Evolutionary conservation across 805 yeast genomes (phyloP), one percentile per base, ranked within the genome.

Genomic region (Phaffomyces antillensis): DNA sequence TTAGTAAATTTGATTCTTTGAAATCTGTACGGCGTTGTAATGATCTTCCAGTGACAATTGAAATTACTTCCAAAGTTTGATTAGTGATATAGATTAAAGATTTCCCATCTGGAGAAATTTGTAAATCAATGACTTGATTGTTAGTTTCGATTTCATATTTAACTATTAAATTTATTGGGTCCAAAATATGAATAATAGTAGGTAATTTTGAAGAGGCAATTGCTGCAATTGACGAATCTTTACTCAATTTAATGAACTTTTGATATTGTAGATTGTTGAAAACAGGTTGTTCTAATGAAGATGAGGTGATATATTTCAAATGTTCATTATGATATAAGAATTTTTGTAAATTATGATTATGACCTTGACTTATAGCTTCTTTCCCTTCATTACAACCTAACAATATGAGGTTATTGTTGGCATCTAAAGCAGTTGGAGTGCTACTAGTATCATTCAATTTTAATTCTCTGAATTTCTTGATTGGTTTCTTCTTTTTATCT

Each of bases 401-500:
- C 39, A 86, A 66, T 24, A 89, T 80, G 23, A 73, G 57, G 48
- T 73, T 55, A 50, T 68, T 59, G 9, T 66, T 63, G 33, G 77
- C 77, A 55, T 83, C 96, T 40, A 91, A 55, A 38, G 91, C 79
- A 58, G 88, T 86, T 5, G 96, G 96, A 13, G 85, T 79, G 62
- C 89, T 96, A 55, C 86, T 95, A 35, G 77, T 72, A n/a, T 74
- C 70, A 7, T 79, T 76, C 47, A 82, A 61, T 3, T 73, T 67
- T 55, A 85, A 70, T 58, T 86, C 93, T 50, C 93, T 69, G 60
- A 77, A 85, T 51, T 80, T 73, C 60, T 83, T 86, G 46, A 84
- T 63, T 12, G 61, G 72, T 64, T 67, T 68, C 48, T 62, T 66
- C 39, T 64, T 60, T 50, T 77, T 75, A 30, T 70, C 70, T 43